Conservation (phyloP, 371 early-diverging fungal species). For the Smittium culicis region DNA sequence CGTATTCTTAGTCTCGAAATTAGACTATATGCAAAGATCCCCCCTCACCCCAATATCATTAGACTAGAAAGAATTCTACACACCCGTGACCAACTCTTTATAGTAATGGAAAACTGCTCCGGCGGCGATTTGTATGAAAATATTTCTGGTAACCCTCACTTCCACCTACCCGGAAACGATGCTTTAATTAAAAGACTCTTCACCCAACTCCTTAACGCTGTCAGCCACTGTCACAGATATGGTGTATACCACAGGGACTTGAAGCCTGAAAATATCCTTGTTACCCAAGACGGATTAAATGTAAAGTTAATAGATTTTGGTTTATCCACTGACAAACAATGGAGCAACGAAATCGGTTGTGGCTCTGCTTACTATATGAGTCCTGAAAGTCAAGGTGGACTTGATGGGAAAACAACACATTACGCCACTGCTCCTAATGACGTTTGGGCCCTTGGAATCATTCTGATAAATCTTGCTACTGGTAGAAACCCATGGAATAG, state of each 20-base stretch:
- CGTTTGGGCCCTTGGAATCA: conserved; percentile 72
- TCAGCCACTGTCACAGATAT: conserved; percentile 41
- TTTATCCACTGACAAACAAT: conserved; percentile 58
- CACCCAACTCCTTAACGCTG: conserved; percentile 36
- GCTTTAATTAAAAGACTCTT: conserved; percentile 30
- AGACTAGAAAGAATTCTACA: conserved; percentile 93
- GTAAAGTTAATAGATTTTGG: conserved; percentile 90
- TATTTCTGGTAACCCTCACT: conserved; percentile 48
- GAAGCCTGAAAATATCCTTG: conserved; percentile 41
- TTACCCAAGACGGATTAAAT: conserved; percentile 27
- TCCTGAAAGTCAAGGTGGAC: conserved; percentile 71
- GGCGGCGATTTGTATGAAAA: conserved; percentile 96
- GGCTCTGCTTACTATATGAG: conserved; percentile 88
- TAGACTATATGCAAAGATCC: conserved; percentile 24
- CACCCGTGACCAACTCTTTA: conserved; percentile 87
- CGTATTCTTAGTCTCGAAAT: conserved; percentile 28
- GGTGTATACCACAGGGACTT: conserved; percentile 38
- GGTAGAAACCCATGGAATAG: conserved; percentile 71
- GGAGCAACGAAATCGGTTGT: conserved; percentile 71
- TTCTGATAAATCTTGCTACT: conserved; percentile 59
- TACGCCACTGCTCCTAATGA: conserved; percentile 66
- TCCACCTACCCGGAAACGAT: conserved; percentile 29
- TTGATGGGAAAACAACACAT: conserved; percentile 33
- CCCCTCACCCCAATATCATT: conserved; percentile 70
- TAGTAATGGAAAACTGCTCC: conserved; percentile 94